phyloP scores from a whole-genome alignment of 2,329 filamentous ascomycete species.

The Sclerotinia trifoliorum region DNA sequence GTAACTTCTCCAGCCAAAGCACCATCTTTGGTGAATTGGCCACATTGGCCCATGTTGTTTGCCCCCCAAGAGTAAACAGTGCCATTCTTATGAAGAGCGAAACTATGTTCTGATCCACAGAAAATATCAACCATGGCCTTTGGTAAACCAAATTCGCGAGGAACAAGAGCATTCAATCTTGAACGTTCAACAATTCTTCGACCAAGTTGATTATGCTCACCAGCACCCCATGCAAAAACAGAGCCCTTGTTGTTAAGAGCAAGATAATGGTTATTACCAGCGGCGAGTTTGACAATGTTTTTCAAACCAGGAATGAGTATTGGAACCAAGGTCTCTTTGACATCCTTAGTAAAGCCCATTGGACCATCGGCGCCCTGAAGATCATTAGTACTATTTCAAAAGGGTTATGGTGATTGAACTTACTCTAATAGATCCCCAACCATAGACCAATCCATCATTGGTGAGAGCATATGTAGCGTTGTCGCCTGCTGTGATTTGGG shows the following conservation, averaged over 20 bases:
- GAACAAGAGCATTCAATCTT: slow-evolving; percentile 29
- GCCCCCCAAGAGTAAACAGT: slow-evolving; percentile 79
- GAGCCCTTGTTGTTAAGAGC: slow-evolving; percentile 56
- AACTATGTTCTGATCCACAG: slow-evolving; percentile 75
- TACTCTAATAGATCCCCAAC: slow-evolving; percentile 79
- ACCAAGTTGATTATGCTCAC: slow-evolving; percentile 63
- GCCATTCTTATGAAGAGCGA: slow-evolving; percentile 67
- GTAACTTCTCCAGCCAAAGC: slow-evolving; percentile 70
- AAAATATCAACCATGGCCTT: slow-evolving; percentile 32
- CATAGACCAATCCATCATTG: slow-evolving; percentile 72
- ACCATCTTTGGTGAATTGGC: slow-evolving; percentile 52
- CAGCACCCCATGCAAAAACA: slow-evolving; percentile 64
- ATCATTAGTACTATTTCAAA: slow-evolving; percentile 22
- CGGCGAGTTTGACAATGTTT: slow-evolving; percentile 52
- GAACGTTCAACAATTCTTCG: slow-evolving; percentile 40
- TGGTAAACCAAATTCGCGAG: slow-evolving; percentile 25
- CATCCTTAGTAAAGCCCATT: slow-evolving; percentile 49
- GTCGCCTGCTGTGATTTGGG: slow-evolving; percentile 70
- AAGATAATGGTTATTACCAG: slow-evolving; percentile 57
- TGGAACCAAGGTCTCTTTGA: slow-evolving; percentile 34
- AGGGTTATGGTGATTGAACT: slow-evolving; percentile 31
- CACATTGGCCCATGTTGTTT: slow-evolving; percentile 83
- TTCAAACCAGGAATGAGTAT: slow-evolving; percentile 55
- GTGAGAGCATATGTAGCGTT: slow-evolving; percentile 75
- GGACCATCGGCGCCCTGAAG: slow-evolving; percentile 59